These are phyloP conservation scores for Rhodotorula sp. DNA, from an alignment of 1,284 basidiomycete species.

Conservation along the genomic window DNA sequence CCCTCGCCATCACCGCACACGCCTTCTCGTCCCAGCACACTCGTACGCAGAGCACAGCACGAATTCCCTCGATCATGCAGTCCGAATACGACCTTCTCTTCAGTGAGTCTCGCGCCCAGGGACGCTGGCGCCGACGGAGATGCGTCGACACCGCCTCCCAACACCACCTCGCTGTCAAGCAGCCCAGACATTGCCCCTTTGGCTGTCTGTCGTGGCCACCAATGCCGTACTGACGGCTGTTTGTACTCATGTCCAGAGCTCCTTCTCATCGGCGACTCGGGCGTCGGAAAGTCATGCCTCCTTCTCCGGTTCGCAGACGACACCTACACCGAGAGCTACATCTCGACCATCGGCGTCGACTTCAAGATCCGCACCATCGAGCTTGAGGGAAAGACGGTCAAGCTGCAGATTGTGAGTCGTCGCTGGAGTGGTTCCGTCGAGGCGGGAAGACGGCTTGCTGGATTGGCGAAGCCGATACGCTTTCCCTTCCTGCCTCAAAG, in stretches of 20 bases:
- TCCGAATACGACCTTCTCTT: slow-evolving; percentile 97
- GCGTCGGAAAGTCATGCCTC: slow-evolving; percentile 78
- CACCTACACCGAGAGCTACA: slow-evolving; percentile 55
- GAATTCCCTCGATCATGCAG: slow-evolving; percentile 15
- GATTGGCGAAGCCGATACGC: not conserved
- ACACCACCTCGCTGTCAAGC: not conserved
- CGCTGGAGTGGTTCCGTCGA: slow-evolving; percentile 14
- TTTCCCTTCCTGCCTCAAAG: too few species aligned
- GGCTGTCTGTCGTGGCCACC: too few species aligned
- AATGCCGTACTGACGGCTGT: not conserved
- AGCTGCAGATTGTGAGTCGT: slow-evolving; percentile 84
- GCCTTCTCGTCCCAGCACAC: not conserved
- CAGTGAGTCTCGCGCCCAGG: slow-evolving; percentile 51
- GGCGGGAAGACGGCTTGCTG: slow-evolving; percentile 22
- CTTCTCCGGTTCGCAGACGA: slow-evolving; percentile 54
- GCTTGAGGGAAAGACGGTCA: slow-evolving; percentile 98
- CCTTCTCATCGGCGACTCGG: slow-evolving; percentile 70
- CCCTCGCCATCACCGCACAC: not conserved
- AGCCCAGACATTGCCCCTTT: too few species aligned
- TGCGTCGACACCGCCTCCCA: not conserved
- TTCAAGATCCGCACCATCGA: slow-evolving; percentile 99
- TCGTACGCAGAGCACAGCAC: not conserved
- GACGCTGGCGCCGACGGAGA: too few species aligned
- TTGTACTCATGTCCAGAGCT: slow-evolving; percentile 55
- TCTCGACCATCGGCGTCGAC: slow-evolving; percentile 64